Evolutionary conservation across 139 green algal genomes (phyloP).

Genomic region (Ulvella scutata): DNA sequence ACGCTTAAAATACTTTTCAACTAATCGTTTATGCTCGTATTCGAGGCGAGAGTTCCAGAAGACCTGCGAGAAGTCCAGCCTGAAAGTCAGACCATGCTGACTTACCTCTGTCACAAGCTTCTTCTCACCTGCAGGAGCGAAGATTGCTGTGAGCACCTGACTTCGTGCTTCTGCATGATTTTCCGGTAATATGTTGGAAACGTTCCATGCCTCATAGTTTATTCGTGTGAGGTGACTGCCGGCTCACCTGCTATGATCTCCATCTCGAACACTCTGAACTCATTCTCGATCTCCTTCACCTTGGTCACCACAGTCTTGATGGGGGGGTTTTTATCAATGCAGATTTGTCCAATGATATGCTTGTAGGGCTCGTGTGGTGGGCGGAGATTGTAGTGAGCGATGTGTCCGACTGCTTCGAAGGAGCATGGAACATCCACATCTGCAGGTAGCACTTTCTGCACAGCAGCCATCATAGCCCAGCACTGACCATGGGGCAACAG

Average conservation of each 20-base stretch:
- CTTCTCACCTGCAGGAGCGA: background rate
- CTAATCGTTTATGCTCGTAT: constrained; percentile 79
- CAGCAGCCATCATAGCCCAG: background rate
- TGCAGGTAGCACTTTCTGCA: constrained; percentile 60
- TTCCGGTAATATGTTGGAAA: too few species aligned
- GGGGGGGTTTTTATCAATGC: constrained; percentile 90
- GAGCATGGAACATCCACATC: constrained; percentile 63
- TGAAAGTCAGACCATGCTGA: constrained; percentile 73
- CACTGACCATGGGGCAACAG: too few species aligned
- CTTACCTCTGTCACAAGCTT: constrained; percentile 53
- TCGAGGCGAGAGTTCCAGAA: constrained; percentile 99
- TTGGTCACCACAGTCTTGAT: constrained; percentile 94
- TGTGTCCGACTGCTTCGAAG: constrained; percentile 92
- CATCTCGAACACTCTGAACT: constrained; percentile 87
- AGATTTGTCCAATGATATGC: constrained; percentile 54
- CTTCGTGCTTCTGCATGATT: too few species aligned
- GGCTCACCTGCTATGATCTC: constrained; percentile 80
- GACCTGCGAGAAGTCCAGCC: constrained; percentile 79
- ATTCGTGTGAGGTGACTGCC: too few species aligned
- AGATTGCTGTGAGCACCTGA: too few species aligned
- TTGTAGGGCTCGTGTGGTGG: constrained; percentile 75
- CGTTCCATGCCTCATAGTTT: too few species aligned
- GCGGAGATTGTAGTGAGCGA: constrained; percentile 90
- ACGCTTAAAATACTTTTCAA: constrained; percentile 30
- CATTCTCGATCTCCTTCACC: constrained; percentile 71